A percentile compares a stretch with the other conserved stretches of the same genome.
Evolutionary conservation across 1,284 basidiomycete species (phyloP).

Genomic region (Irpex sp.): DNA sequence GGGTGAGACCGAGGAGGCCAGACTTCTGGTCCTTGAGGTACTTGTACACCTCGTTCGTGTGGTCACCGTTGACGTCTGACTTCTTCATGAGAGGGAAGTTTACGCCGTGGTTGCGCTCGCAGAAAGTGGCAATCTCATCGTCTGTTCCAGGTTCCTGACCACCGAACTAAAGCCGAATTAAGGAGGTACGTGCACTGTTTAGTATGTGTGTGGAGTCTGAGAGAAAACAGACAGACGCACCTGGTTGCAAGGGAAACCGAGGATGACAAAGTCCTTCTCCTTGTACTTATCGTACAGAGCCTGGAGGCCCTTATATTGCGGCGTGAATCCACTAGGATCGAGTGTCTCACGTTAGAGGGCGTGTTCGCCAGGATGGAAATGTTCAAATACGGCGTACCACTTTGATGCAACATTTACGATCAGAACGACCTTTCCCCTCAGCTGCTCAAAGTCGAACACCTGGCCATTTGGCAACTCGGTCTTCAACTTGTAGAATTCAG

Average conservation of each 20-base stretch:
- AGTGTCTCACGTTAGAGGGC: background rate
- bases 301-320: conserved; percentile 91
- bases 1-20: conserved; percentile 77
- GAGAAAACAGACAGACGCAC: conserved; percentile 45
- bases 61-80: conserved; percentile 90
- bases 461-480: conserved; percentile 64
- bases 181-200: no score
- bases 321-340: conserved; percentile 80
- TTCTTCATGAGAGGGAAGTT: conserved; percentile 90
- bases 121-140: conserved; percentile 74
- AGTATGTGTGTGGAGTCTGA: no score
- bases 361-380: no score
- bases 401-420: conserved; percentile 81
- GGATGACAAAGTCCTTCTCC: conserved; percentile 77
- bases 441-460: conserved; percentile 66
- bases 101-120: conserved; percentile 83
- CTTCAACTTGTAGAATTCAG: conserved; percentile 69
- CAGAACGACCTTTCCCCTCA: conserved; percentile 82
- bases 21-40: conserved; percentile 88
- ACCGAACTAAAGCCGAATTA: no score
- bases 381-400: conserved; percentile 72
- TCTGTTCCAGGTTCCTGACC: conserved; percentile 84
- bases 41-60: conserved; percentile 84
- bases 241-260: conserved; percentile 95
- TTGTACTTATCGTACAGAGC: conserved; percentile 88